Evolutionary conservation across 192 early-diverging fungal species (phyloP), one percentile per base, ranked within the genome.

Genomic region (Podila minutissima): DNA sequence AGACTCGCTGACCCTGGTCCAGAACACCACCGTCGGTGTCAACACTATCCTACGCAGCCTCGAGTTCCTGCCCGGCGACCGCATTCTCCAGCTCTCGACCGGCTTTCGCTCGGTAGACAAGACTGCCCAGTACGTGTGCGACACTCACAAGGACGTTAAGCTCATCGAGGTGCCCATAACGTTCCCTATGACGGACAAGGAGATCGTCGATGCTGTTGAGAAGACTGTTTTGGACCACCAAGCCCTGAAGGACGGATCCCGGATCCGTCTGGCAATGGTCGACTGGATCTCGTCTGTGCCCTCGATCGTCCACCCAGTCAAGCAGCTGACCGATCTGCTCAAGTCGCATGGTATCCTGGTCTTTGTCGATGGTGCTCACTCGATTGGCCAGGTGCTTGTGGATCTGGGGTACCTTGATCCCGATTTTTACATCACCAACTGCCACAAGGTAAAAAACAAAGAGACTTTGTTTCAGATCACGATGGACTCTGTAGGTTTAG

Each of bases 351-450:
- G 84, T 20, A 89, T 92, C 68, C 59, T 89, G 50, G 86, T 87
- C 7, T 73, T 89, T 66, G 82, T 93, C 17, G 92, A 93, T 72
- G 92, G 88, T 48, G 91, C 92, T 10, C 92, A 93, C 68, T 73
- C 89, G 24, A 86, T 93, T 59, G 91, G 91, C 12, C 91, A 93
- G 72, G 86, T 93, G 24, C 89, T 88, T 41, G 59, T 92, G 2
- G 73, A 92, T 46, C 49, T 93, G 8, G 66, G 67, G 24, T 84
- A 86, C 48, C 69, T 86, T 19, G 71, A 84, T 59, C 87, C 92
- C 1, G 93, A 94, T 66, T 94, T 91, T 62, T 91, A 88, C 61
- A 87, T 90, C n/a, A 85, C 87, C 49, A 91, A 91, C 71, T 86
- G 83, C 65, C 92, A 93, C 79, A 93, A 93, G 65, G 75, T 79